Base-by-base conservation (phyloP, 495 filamentous ascomycete genomes). In the Cenococcum geophilum region DNA sequence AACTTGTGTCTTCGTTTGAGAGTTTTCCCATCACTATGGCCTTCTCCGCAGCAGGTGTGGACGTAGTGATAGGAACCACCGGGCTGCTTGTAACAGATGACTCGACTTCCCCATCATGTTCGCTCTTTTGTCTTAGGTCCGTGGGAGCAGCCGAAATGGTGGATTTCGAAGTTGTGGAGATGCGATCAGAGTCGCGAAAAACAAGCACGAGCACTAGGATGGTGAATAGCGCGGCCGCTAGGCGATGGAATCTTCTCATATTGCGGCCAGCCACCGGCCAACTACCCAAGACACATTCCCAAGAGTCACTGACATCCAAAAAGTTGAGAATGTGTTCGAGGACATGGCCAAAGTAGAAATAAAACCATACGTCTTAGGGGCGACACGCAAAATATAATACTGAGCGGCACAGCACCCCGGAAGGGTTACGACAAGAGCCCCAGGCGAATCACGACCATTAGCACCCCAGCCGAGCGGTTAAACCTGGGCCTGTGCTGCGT, bases 1-100 rank as follows among this genome's bases (percentile, higher is more conserved):
- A 51, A 22, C 22, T 23, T 3, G 23, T 21, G n/a, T 51, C 48
- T 5, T 51, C 48, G 18, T 23, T 51, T 51, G 48, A 14, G 11
- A 51, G 48, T 23, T 21, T 51, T 51, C 48, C 48, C 48, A 51
- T 51, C 48, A 51, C 48, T 11, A 51, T 22, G 16, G 48, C 48
- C 21, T 51, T 51, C 48, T 51, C 48, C n/a, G 48, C 48, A 23
- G 48, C 48, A 23, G 22, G n/a, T 51, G 12, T 51, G n/a, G 21
- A 10, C 48, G 48, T 23, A 1, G 48, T 21, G 18, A 20, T 51
- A 11, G n/a, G 48, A 21, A 14, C 36, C 36, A 40, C 36, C 36
- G 36, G n/a, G n/a, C n/a, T 14, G 14, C 6, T 40, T 14, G 36
- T 8, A 14, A 40, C 36, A 8, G 36, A 14, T 8, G 36, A 8